phyloP scores from a whole-genome alignment of 352 stramenopile genomes.

The Globisporangium nagaii region DNA sequence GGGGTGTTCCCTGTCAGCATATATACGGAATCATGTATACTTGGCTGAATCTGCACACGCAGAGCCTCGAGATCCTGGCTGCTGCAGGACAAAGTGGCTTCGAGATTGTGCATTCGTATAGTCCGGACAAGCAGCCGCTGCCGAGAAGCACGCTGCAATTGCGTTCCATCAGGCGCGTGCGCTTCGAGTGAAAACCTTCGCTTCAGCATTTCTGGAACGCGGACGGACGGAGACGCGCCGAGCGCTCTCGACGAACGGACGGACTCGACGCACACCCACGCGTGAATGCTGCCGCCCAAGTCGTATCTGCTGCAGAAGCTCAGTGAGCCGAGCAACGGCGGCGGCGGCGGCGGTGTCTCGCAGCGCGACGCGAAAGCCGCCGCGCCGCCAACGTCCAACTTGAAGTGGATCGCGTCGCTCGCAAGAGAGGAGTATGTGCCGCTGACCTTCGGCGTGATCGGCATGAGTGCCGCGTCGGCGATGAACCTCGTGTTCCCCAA shows the following conservation, averaged over 20 bases:
- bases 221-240: neutral
- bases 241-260: neutral
- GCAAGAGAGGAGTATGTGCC: conserved; percentile 62
- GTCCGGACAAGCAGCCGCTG: too few relatives aligned
- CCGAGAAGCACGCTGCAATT: neutral
- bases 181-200: neutral
- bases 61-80: too few relatives aligned
- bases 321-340: conserved; percentile 24
- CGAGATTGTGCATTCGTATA: too few relatives aligned
- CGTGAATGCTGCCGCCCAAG: conserved; percentile 48
- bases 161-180: neutral
- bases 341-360: conserved; percentile 7
- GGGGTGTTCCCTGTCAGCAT: too few relatives aligned
- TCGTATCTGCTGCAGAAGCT: conserved; percentile 71
- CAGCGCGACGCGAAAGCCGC: neutral
- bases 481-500: conserved; percentile 88
- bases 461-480: conserved; percentile 78
- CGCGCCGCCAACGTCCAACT: conserved; percentile 25
- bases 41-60: too few relatives aligned
- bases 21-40: too few relatives aligned
- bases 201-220: conserved; percentile 12
- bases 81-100: too few relatives aligned
- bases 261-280: too few relatives aligned
- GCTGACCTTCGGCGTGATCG: conserved; percentile 62
- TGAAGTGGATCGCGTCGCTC: conserved; percentile 65